Percentiles rank a stretch among this genome's conserved stretches.
Conservation (phyloP, 2,329 filamentous ascomycete genomes). For the Aspergillus costaricaensis region DNA sequence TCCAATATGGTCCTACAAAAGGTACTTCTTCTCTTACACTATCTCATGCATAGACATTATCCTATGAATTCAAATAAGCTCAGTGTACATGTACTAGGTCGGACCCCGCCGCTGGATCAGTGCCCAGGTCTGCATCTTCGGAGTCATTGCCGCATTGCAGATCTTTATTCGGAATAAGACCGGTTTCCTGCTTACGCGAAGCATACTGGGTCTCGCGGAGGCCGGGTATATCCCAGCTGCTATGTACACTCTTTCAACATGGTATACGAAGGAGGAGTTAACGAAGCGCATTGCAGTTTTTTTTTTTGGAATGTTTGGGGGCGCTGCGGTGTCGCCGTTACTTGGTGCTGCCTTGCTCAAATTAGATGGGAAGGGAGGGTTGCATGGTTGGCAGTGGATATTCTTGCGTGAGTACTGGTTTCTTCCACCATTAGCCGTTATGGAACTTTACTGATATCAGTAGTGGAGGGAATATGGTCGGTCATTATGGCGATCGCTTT, state of each 20-base stretch:
- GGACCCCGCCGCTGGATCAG: constrained; percentile 54
- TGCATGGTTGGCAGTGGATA: constrained; percentile 56
- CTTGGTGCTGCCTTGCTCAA: constrained; percentile 53
- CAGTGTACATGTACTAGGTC: constrained; percentile 28
- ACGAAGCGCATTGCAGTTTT: constrained; percentile 53
- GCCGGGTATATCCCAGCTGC: constrained; percentile 56
- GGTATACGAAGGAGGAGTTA: constrained; percentile 52
- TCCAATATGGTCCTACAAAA: constrained; percentile 47
- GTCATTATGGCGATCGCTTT: neutral
- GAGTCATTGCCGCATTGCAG: constrained; percentile 50
- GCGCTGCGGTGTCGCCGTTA: constrained; percentile 52
- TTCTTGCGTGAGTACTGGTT: constrained; percentile 43
- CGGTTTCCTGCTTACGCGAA: constrained; percentile 49
- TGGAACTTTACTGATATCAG: neutral
- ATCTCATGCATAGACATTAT: too few relatives aligned
- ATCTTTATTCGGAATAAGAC: constrained; percentile 45
- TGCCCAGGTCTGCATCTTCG: constrained; percentile 52
- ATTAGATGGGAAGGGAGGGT: constrained; percentile 43
- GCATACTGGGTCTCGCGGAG: constrained; percentile 52
- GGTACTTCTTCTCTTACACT: neutral
- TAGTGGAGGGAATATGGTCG: constrained; percentile 46
- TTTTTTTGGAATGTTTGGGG: constrained; percentile 58
- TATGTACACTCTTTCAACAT: constrained; percentile 55
- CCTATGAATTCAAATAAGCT: constrained; percentile 6
- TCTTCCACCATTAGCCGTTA: too few relatives aligned